Evolutionary conservation across 2,329 filamentous ascomycete species (phyloP), one percentile per base, ranked within the genome.

Genomic region (Mollisiaceae sp.): DNA sequence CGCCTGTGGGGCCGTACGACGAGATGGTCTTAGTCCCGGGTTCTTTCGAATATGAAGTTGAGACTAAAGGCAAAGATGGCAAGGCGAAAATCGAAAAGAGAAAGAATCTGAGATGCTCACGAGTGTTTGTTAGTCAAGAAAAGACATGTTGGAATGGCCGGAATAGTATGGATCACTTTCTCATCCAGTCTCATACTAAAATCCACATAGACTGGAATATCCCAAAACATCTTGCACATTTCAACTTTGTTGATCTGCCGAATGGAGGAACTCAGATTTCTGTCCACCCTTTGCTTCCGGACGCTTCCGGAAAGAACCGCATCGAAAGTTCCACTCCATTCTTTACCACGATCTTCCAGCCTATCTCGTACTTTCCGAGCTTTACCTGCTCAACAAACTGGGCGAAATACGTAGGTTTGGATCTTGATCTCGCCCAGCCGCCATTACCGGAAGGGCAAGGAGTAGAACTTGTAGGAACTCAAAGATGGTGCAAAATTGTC

Each of bases 111-210:
- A 77, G 81, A 39, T 80, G 85, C 68, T 83, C 83, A n/a, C 78
- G 83, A 24, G 83, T 85, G 12, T 86, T 85, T 69, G 84, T 86
- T 15, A 85, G 82, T 22, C 81, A 83, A 67, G 81, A 82, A 68
- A 71, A 82, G 24, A 83, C 82, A 0, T 82, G 81, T 68, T 85
- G 81, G 75, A 86, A 86, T 64, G 84, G 84, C 9, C 75, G 83
- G 45, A 79, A 76, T 38, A 84, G 82, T 84, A 70, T 71, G 78
- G 74, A 18, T 32, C 47, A 20, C 59, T n/a, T 18, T 64, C 62
- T n/a, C 1, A 8, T n/a, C 22, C 14, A 6, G 24, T 50, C 12
- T 15, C 4, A 11, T n/a, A 14, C 35, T 59, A 43, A 57, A 32
- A 22, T 27, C 64, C 38, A 5, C 3, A 11, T 54, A 83, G 82